Percentiles rank a stretch among this genome's conserved stretches.
Evolutionary conservation across 352 stramenopile genomes (phyloP).

Genomic region (Globisporangium megalacanthum): DNA sequence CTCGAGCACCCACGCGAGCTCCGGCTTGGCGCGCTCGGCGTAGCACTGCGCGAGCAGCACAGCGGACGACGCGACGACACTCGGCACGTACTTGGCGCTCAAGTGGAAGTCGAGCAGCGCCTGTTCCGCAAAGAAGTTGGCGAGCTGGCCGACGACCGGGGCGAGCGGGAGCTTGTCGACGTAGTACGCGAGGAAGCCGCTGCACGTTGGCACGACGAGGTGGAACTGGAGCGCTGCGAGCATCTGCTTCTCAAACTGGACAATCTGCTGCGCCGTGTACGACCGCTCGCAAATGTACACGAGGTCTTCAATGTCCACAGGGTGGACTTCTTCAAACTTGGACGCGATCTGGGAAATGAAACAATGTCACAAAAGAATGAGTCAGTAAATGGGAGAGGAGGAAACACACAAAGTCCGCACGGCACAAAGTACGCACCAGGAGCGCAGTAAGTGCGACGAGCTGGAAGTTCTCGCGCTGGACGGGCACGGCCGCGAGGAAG

Average conservation of each 20-base stretch:
- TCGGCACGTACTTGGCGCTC: constrained; percentile 39
- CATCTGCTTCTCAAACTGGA: constrained; percentile 92
- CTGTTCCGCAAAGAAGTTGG: constrained; percentile 55
- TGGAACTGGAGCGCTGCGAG: constrained; percentile 95
- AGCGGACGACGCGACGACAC: constrained; percentile 38
- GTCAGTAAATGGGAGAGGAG: not conserved
- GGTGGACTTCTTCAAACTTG: constrained; percentile 99
- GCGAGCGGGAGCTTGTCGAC: constrained; percentile 75
- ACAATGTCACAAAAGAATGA: not conserved
- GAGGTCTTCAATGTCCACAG: constrained; percentile 94
- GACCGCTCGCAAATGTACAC: constrained; percentile 98
- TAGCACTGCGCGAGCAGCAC: constrained; percentile 50
- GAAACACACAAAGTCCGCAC: not conserved
- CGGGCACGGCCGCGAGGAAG: constrained; percentile 88
- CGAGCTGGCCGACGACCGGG: constrained; percentile 30
- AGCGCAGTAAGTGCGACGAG: constrained; percentile 96
- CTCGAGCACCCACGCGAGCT: constrained; percentile 39
- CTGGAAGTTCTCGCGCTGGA: constrained; percentile 94
- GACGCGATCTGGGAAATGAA: constrained; percentile 73
- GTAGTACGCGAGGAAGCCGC: constrained; percentile 95
- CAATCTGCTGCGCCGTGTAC: constrained; percentile 84
- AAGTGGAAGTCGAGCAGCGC: constrained; percentile 55
- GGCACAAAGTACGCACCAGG: constrained; percentile 42
- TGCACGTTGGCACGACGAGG: constrained; percentile 93
- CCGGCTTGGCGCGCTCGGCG: constrained; percentile 28